Evolutionary conservation across 495 filamentous ascomycete genomes (phyloP), one percentile per base, ranked within the genome.

Genomic region (Parmelia sp.): DNA sequence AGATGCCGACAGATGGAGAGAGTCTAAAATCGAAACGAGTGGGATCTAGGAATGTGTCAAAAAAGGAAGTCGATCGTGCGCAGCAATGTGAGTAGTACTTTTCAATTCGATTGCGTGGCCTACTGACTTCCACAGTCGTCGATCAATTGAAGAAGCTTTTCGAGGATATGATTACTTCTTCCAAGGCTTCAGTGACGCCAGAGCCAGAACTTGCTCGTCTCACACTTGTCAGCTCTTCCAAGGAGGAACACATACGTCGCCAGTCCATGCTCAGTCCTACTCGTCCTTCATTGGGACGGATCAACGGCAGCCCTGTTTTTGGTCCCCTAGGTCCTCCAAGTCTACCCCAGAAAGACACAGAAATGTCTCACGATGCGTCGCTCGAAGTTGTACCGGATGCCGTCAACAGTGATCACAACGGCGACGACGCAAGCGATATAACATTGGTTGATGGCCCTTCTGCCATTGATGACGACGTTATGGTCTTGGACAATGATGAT

Each of bases 151-250:
- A 82, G 44, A 76, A 74, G 14, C 78, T 98, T 3, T 98, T 96
- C 71, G 71, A 80, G 6, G 81, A 82, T 47, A 84, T 98, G 74
- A 92, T 83, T 66, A 80, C 72, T 62, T 84, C 80, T 35, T 71
- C 73, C 51, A 75, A 69, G 42, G 71, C 74, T 64, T 84, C 71
- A 67, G 87, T 85, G 66, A 83, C 70, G 49, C 94, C 94, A 0
- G 83, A 88, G 15, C 84, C 84, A 59, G 88, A 94, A 66, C 82
- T 97, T 66, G 93, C 92, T 27, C 86, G 91, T 45, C 83, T 93
- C 36, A 90, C 92, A 4, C 78, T 94, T 51, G 82, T 88, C 65
- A 87, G 81, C 63, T 79, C 83, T 4, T 78, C 80, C 36, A 82
- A 82, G 37, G 85, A 86, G 71, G 82, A 79, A 21, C 78, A 77